Percentiles rank a stretch among this genome's conserved stretches.
Conservation (phyloP, 805 yeast species). For the Maudiozyma turicensis region DNA sequence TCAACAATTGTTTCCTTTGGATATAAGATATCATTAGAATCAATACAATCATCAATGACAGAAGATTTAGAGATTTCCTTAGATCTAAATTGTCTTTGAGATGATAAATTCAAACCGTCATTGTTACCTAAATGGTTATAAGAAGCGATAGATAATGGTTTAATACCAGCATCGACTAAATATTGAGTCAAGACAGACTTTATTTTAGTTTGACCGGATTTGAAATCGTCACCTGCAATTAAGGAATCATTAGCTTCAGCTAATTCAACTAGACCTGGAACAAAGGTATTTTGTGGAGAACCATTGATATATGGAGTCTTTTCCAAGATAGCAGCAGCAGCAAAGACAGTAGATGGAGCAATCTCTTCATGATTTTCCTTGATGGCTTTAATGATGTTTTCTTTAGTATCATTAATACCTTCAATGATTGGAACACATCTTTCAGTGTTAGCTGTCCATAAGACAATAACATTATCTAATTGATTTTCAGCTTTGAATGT, state of each 20-base stretch:
- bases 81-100: slow-evolving; percentile 89
- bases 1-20: slow-evolving; percentile 41
- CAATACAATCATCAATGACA: slow-evolving; percentile 90
- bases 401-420: slow-evolving; percentile 85
- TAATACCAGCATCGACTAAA: slow-evolving; percentile 94
- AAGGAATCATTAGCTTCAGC: slow-evolving; percentile 68
- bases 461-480: slow-evolving; percentile 78
- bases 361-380: slow-evolving; percentile 74
- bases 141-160: slow-evolving; percentile 89
- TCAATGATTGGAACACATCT: slow-evolving; percentile 69
- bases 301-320: slow-evolving; percentile 88
- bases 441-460: slow-evolving; percentile 98
- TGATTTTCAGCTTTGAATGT: slow-evolving; percentile 62
- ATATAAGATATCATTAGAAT: slow-evolving; percentile 74
- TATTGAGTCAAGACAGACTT: slow-evolving; percentile 96
- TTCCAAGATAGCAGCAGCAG: slow-evolving; percentile 87
- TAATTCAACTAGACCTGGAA: slow-evolving; percentile 85
- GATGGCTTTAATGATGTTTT: slow-evolving; percentile 62
- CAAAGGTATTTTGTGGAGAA: slow-evolving; percentile 95
- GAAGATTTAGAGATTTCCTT: slow-evolving; percentile 90
- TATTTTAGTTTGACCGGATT: slow-evolving; percentile 91
- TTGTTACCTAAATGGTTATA: slow-evolving; percentile 95
- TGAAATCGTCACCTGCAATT: slow-evolving; percentile 96
- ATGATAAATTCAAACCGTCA: slow-evolving; percentile 85
- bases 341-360: slow-evolving; percentile 89